Base-by-base conservation (phyloP, 1,284 basidiomycete genomes). In the Entoloma clypeatum region DNA sequence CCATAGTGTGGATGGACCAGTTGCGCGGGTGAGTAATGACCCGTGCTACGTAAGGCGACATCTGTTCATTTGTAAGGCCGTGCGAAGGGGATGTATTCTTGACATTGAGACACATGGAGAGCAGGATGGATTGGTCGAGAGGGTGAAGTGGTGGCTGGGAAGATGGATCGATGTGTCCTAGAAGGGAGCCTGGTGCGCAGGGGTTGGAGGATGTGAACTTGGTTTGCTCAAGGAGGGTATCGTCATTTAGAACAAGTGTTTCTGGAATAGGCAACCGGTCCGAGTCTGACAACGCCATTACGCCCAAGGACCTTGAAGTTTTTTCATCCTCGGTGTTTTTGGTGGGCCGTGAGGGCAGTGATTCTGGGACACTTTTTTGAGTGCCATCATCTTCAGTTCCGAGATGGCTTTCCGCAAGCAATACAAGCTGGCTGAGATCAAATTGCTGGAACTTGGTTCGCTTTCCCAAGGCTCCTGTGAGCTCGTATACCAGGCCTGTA, bases 1-100 rank as follows among this genome's bases (percentile, higher is more conserved):
- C 92, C 78, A 93, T 93, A 19, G 92, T 94, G 67, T 96, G 91
- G 18, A 96, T 72, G 7, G 90, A 87, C 93, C 93, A 97, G 62
- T 96, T 96, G 35, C 75, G 71, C 1, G 92, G 90, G 57, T 95
- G 89, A 1, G 81, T 71, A 48, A 96, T 75, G 19, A 95, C 90
- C 18, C 92, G 86, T 4, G 81, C 61, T 45, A 96, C 77, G 69
- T 94, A 97, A 7, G 93, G 88, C 17, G 81, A 64, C 86, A 96
- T 93, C 60, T 96, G 92, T 54, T 90, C 86, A 22, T 75, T 73
- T 11, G 93, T 95, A 35, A 97, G 74, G 13, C 92, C 92, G 62
- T 93, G 86, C 14, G 76, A 65, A 4, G 92, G 91, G 2, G 89
- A 89, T 1, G 81, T 89, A 57, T 95, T 94, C 55, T 82, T 81